Evolutionary conservation across 1,139 yeast species (phyloP).

Genomic region (Kluyveromyces sp.): DNA sequence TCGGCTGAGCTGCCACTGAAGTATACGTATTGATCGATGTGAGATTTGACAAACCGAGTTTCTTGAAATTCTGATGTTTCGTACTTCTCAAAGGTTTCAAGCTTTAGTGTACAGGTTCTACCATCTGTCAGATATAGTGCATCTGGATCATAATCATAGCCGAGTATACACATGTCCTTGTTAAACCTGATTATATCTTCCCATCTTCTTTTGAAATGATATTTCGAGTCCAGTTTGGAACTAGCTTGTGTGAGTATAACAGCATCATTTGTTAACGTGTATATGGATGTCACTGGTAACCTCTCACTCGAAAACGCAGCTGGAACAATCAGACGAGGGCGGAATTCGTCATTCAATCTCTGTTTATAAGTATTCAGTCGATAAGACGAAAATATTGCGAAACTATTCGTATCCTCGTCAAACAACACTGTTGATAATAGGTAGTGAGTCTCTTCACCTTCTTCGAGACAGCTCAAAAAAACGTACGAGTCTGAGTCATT

Average conservation of each 20-base stretch:
- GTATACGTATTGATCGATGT: constrained; percentile 75
- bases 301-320: constrained; percentile 15
- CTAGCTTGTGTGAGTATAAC: constrained; percentile 61
- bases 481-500: constrained; percentile 39
- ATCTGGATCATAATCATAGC: constrained; percentile 51
- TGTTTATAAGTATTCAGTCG: constrained; percentile 39
- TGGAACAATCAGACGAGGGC: constrained; percentile 54
- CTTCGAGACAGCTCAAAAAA: constrained; percentile 40
- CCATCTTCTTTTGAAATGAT: constrained; percentile 52
- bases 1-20: constrained; percentile 29
- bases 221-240: constrained; percentile 40
- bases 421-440: constrained; percentile 46
- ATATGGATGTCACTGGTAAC: constrained; percentile 52
- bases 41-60: constrained; percentile 50
- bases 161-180: constrained; percentile 48
- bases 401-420: constrained; percentile 46
- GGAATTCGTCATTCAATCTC: constrained; percentile 23
- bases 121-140: constrained; percentile 51
- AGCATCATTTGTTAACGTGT: constrained; percentile 53
- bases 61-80: constrained; percentile 14
- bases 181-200: constrained; percentile 65
- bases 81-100: constrained; percentile 37
- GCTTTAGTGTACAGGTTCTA: constrained; percentile 55
- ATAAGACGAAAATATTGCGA: constrained; percentile 56
- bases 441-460: constrained; percentile 35